phyloP scores from a whole-genome alignment of 331 rosid genomes.

The Erythrophleum ivorense region DNA sequence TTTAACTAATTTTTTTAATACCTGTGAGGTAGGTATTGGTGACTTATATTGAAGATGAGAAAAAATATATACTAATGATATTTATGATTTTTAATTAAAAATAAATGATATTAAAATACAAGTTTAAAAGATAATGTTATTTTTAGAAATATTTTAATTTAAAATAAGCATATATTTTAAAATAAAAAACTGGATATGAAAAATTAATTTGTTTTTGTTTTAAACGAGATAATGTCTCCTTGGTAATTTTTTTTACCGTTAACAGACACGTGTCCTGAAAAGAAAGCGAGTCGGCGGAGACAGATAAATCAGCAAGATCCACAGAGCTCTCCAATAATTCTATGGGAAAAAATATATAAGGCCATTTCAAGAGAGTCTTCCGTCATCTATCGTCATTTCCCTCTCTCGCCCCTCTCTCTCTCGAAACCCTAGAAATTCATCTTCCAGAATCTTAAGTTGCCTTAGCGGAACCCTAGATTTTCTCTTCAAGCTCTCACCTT shows the following conservation, averaged over 20 bases:
- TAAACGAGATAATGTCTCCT: too few species aligned
- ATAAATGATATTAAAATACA: too few species aligned
- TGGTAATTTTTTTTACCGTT: not conserved
- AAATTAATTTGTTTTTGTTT: too few species aligned
- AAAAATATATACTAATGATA: too few species aligned
- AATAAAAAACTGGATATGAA: too few species aligned
- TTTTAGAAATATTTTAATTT: too few species aligned
- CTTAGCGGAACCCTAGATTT: conserved; percentile 51
- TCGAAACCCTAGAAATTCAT: conserved; percentile 47
- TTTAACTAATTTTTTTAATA: too few species aligned
- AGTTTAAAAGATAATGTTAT: too few species aligned
- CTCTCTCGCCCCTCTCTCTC: not conserved
- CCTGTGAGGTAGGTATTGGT: too few species aligned
- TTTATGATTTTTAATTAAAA: too few species aligned
- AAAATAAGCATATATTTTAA: too few species aligned
- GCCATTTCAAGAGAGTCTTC: conserved; percentile 20
- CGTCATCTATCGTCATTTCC: conserved; percentile 30
- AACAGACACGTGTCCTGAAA: conserved; percentile 18
- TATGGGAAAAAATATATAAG: not conserved
- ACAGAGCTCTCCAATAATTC: not conserved
- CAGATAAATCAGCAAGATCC: conserved; percentile 18
- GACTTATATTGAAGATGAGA: too few species aligned
- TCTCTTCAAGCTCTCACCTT: conserved; percentile 44
- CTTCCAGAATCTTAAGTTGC: conserved; percentile 37
- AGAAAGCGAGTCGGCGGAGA: conserved; percentile 1